These are phyloP conservation scores for Multifurca ochricompacta DNA, from an alignment of 768 basidiomycete genomes.

Conservation along the genomic window DNA sequence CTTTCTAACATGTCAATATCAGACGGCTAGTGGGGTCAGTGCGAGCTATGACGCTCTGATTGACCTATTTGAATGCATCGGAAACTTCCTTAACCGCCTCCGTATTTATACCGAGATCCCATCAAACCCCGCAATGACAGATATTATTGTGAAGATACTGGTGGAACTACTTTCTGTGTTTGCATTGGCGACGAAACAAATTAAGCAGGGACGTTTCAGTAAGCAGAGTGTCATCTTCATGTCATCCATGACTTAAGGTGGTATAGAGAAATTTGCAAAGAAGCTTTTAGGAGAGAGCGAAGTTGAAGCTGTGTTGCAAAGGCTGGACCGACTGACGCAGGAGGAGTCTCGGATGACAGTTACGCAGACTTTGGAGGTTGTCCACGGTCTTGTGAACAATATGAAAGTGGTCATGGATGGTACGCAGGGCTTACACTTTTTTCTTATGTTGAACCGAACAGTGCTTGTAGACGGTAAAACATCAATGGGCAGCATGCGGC, in stretches of 20 bases:
- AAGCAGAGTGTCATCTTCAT: neutral
- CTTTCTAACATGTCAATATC: neutral
- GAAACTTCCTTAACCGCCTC: constrained; percentile 5
- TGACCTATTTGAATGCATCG: neutral
- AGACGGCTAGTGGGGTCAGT: neutral
- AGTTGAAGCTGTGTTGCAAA: neutral
- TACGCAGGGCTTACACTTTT: neutral
- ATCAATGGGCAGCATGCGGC: neutral
- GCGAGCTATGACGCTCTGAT: constrained; percentile 8
- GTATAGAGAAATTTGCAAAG: neutral
- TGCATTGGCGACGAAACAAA: constrained; percentile 4
- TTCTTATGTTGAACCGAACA: neutral
- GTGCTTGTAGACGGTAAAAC: neutral
- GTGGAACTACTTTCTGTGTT: constrained; percentile 3
- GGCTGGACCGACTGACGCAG: constrained; percentile 7
- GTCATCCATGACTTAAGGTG: neutral
- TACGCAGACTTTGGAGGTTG: constrained; percentile 2
- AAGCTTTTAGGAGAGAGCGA: neutral
- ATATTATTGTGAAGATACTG: constrained; percentile 5
- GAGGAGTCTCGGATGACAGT: constrained; percentile 1
- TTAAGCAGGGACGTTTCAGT: constrained; percentile 6
- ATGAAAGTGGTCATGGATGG: constrained; percentile 9
- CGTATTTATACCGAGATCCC: neutral
- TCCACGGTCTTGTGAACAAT: constrained; percentile 2
- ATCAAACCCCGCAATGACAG: neutral